A percentile compares a stretch with the other conserved stretches of the same genome.
Evolutionary conservation across 2,329 filamentous ascomycete species (phyloP).

Genomic region (Hawksworthiomyces lignivorus): DNA sequence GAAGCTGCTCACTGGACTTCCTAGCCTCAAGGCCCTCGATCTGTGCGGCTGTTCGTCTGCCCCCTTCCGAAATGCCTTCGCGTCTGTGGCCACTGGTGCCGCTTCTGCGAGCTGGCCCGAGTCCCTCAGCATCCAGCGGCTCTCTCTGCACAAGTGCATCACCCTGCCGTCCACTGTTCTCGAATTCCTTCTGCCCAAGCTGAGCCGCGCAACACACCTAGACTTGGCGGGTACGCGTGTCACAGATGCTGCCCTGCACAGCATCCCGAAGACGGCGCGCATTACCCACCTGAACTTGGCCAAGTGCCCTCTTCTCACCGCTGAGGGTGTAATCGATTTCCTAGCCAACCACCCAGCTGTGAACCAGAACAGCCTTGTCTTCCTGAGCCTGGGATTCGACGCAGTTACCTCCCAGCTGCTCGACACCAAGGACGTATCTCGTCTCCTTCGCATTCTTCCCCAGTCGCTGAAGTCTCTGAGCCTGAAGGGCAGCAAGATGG

Average conservation of each 20-base stretch:
- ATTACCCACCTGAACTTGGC: conserved; percentile 73
- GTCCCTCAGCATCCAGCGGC: conserved; percentile 51
- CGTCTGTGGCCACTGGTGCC: conserved; percentile 35
- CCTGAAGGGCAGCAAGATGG: conserved; percentile 67
- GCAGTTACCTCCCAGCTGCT: conserved; percentile 65
- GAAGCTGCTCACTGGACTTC: conserved; percentile 62
- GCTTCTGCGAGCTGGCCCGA: conserved; percentile 34
- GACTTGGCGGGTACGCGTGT: conserved; percentile 74
- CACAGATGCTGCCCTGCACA: conserved; percentile 60
- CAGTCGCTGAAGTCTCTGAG: conserved; percentile 63
- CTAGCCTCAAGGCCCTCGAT: conserved; percentile 60
- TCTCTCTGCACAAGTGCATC: conserved; percentile 74
- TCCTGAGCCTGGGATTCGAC: conserved; percentile 67
- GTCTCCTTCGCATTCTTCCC: conserved; percentile 59
- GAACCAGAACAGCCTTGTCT: conserved; percentile 50
- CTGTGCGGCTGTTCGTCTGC: conserved; percentile 69
- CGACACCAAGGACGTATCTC: conserved; percentile 55
- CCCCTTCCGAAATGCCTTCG: conserved; percentile 59
- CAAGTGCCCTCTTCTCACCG: conserved; percentile 64
- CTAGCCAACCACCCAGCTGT: conserved; percentile 63
- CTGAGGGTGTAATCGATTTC: conserved; percentile 61
- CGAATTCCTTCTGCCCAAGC: conserved; percentile 62
- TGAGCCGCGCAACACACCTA: conserved; percentile 63
- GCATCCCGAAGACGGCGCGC: conserved; percentile 62
- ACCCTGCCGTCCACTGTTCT: conserved; percentile 61